Evolutionary conservation across 1,284 basidiomycete species (phyloP).

Genomic region (Cerrena zonata): DNA sequence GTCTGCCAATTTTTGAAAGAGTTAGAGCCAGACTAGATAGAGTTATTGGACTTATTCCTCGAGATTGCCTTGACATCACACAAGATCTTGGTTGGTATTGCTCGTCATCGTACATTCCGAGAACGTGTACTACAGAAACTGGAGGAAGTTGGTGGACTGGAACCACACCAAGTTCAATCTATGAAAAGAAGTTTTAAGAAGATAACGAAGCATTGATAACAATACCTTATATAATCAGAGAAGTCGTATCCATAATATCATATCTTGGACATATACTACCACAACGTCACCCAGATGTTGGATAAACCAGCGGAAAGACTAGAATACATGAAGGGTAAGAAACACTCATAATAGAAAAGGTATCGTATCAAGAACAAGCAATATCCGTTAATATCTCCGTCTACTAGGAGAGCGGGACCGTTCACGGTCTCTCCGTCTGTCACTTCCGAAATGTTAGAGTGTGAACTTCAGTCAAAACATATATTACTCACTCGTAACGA

Average conservation of each 20-base stretch:
- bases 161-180: neutral
- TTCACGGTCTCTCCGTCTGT: conserved; percentile 58
- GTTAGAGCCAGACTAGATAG: neutral
- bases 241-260: too few species aligned
- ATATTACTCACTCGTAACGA: conserved; percentile 66
- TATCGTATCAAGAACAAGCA: neutral
- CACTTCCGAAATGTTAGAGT: conserved; percentile 17
- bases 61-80: neutral
- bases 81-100: neutral
- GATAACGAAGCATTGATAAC: neutral
- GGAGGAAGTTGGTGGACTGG: neutral
- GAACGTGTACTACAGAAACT: neutral
- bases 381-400: conserved; percentile 57
- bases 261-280: too few species aligned
- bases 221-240: too few species aligned
- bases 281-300: too few species aligned
- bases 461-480: conserved; percentile 5
- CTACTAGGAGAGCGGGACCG: conserved; percentile 74
- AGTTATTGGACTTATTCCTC: neutral
- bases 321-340: too few species aligned
- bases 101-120: neutral
- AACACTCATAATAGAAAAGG: neutral
- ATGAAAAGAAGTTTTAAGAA: neutral
- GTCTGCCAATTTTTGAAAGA: neutral
- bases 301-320: neutral